Base-by-base conservation (phyloP, 768 basidiomycete species). In the Tubosaeta sp. region DNA sequence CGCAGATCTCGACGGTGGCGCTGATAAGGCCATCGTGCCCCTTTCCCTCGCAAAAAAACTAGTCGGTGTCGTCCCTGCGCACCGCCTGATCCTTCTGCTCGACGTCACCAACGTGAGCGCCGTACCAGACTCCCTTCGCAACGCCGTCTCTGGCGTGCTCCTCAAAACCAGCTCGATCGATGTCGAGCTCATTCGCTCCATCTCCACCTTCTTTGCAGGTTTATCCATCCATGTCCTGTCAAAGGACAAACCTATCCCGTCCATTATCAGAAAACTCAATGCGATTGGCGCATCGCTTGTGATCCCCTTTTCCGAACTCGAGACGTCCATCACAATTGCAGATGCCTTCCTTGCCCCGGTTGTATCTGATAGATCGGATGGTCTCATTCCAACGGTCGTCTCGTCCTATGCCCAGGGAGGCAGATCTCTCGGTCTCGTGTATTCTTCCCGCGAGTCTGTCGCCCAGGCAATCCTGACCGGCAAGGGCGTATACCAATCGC, bases 401-500 rank as follows among this genome's bases (percentile, higher is more conserved):
- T 86, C 91, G 12, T 85, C 88, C 1, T 68, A 72, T 46, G 61
- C 70, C 1, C 79, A 88, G 56, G 82, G 82, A 19, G 86, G 87
- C 25, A 83, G 84, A 58, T 77, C 85, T 6, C 82, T 98, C 14
- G 97, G 97, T 16, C 81, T 99, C 50, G 97, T 97, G 33, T 99
- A 99, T 73, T 98, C 97, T 11, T 98, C 95, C 19, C 61, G 69
- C 47, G 85, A 88, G 59, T 95, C 94, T 5, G 77, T 98, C 60
- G 80, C 78, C 45, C 91, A 95, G 67, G 88, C 89, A 59, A 92
- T 99, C 66, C 55, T 83, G 34, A 86, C 92, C 2, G 92, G 93
- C 26, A 86, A 85, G 64, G 97, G 97, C 14, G 86, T 95, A 12
- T 99, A 99, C 66, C 94, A 97, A 66, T 97, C 95, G 17, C 84